Evolutionary conservation across 768 basidiomycete genomes (phyloP).

Genomic region (Lentinus brumalis): DNA sequence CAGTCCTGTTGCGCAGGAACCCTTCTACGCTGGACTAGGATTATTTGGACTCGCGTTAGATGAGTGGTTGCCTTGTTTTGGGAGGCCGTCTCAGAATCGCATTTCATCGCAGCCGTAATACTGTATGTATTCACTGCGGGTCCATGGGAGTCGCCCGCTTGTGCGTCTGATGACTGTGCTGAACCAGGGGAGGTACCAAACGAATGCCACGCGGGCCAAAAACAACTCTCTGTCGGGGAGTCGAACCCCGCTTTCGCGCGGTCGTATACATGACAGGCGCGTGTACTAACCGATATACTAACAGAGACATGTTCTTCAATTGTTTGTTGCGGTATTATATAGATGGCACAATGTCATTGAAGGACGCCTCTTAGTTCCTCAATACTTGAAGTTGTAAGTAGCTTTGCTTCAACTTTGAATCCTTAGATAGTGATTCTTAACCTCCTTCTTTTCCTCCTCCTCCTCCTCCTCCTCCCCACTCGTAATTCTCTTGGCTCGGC

Average conservation of each 20-base stretch:
- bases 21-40: conserved; percentile 49
- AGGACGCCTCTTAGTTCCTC: no score
- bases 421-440: not conserved
- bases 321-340: not conserved
- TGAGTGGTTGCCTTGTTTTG: conserved; percentile 50
- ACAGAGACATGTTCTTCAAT: conserved; percentile 14
- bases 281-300: conserved; percentile 23
- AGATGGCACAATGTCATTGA: no score
- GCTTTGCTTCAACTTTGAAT: not conserved
- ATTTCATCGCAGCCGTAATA: no score
- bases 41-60: conserved; percentile 49
- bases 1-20: conserved; percentile 47
- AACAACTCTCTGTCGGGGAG: conserved; percentile 29
- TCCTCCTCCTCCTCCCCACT: no score
- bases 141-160: no score
- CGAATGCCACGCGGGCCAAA: no score
- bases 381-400: no score
- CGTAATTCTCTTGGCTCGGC: no score
- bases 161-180: no score
- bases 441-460: not conserved
- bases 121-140: no score
- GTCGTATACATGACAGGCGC: conserved; percentile 10
- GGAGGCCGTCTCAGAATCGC: no score
- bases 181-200: no score
- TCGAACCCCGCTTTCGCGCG: conserved; percentile 40